Conservation (phyloP, 2,329 filamentous ascomycete genomes). For the Paracorniculantispora psalliotae region DNA sequence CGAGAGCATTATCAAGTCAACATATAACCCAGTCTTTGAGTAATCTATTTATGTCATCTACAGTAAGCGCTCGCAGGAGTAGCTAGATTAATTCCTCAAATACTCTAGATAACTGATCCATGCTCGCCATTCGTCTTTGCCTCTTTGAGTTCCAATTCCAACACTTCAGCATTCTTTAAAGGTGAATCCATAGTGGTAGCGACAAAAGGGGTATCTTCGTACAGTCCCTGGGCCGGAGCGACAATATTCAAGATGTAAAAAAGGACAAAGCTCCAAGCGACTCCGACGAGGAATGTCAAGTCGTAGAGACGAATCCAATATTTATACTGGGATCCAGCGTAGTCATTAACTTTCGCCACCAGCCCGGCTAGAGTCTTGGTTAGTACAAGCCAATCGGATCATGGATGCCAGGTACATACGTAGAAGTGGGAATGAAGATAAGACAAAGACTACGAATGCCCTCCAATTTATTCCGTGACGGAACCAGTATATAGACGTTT, state of each 20-base stretch:
- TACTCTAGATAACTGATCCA: too few relatives aligned
- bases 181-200: neutral
- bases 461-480: slow-evolving; percentile 32
- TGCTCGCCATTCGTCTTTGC: too few relatives aligned
- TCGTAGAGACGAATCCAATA: slow-evolving; percentile 36
- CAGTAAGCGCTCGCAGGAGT: too few relatives aligned
- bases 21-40: too few relatives aligned
- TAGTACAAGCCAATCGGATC: neutral
- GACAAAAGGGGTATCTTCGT: neutral
- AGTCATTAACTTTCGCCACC: slow-evolving; percentile 21
- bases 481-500: slow-evolving; percentile 34
- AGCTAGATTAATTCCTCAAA: too few relatives aligned
- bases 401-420: slow-evolving; percentile 12
- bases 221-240: neutral
- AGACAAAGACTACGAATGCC: slow-evolving; percentile 27
- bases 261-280: slow-evolving; percentile 18
- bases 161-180: neutral
- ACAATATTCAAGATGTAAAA: neutral
- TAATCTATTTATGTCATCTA: too few relatives aligned
- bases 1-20: too few relatives aligned
- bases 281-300: slow-evolving; percentile 36
- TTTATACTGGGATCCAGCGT: slow-evolving; percentile 17
- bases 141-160: neutral
- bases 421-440: slow-evolving; percentile 25
- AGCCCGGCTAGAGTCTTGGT: slow-evolving; percentile 22